Base-by-base conservation (phyloP, 306 rosid species). In the Acmispon strigosus region DNA sequence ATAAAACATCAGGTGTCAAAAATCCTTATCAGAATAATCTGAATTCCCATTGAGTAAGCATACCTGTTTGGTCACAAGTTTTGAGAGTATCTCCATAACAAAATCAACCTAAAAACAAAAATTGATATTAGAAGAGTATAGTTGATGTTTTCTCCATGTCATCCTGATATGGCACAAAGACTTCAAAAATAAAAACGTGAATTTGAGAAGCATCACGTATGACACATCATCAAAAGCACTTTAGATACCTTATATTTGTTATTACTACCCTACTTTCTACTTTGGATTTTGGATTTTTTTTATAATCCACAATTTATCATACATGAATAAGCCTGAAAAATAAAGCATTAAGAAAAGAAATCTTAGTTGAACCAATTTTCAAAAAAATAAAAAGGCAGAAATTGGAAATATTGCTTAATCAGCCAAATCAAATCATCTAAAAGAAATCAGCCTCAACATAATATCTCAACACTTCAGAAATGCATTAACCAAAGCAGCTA, bases 31-130 rank as follows among this genome's bases (percentile, higher is more conserved):
- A 61, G 22, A 67, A 64, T 58, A 50, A 50, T 19, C 43, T 18
- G 56, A 45, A 60, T 55, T 48, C 60, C 11, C 55, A 44, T 34
- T 1, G 10, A 72, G 66, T 4, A 22, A 59, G 59, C 62, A 15
- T 84, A 91, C 97, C 99, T 89, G 97, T 86, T 72, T 95, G 62
- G 80, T 79, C 36, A 95, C 97, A 70, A 95, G 97, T 78, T 91
- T 95, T 42, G 90, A 84, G 53, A 95, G 95, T 83, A 95, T 95
- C 88, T 95, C 97, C 99, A 95, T 95, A n/a, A 95, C 96, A 82
- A 91, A 89, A 86, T 95, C 97, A 83, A 95, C 99, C 99, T 95
- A 78, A 51, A 87, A 63, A 60, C 29, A 77, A 29, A 73, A 62
- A 73, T 76, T 15, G 50, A 73, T 19, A 49, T 69, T 52, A 66